These are phyloP conservation scores for Capronia epimyces DNA, from an alignment of 2,329 filamentous ascomycete genomes.

Conservation along the genomic window DNA sequence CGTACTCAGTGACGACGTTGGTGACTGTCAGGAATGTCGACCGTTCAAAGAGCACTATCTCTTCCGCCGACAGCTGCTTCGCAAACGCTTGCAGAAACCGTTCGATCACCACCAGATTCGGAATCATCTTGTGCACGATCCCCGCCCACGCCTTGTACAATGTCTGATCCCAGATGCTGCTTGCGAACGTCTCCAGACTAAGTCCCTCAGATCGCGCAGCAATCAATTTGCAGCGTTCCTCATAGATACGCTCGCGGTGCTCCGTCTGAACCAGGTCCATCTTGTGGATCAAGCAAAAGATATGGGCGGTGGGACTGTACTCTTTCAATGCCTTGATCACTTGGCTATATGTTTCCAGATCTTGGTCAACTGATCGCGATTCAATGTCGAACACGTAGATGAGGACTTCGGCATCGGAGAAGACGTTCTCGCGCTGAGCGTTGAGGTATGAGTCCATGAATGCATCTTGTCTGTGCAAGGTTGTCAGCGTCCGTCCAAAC, in stretches of 20 bases:
- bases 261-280: conserved; percentile 89
- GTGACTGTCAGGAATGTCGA: conserved; percentile 97
- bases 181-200: conserved; percentile 81
- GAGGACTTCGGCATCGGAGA: conserved; percentile 75
- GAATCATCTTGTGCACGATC: conserved; percentile 97
- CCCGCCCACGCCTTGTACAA: conserved; percentile 97
- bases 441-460: conserved; percentile 99
- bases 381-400: conserved; percentile 99
- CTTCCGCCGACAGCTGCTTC: conserved; percentile 81
- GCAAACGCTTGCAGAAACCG: conserved; percentile 76
- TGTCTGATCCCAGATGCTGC: conserved; percentile 97
- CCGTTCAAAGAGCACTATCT: conserved; percentile 89
- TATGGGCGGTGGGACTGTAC: conserved; percentile 71
- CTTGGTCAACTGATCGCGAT: conserved; percentile 86
- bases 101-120: conserved; percentile 84
- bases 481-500: not conserved
- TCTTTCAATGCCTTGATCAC: conserved; percentile 85
- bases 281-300: conserved; percentile 97
- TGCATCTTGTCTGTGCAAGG: conserved; percentile 68
- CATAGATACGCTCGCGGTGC: conserved; percentile 73
- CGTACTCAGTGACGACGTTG: conserved; percentile 58
- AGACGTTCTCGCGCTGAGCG: conserved; percentile 91
- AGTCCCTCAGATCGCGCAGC: conserved; percentile 67
- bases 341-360: conserved; percentile 84
- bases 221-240: conserved; percentile 73